Conservation (phyloP, 495 filamentous ascomycete genomes). For the Choiromyces venosus region DNA sequence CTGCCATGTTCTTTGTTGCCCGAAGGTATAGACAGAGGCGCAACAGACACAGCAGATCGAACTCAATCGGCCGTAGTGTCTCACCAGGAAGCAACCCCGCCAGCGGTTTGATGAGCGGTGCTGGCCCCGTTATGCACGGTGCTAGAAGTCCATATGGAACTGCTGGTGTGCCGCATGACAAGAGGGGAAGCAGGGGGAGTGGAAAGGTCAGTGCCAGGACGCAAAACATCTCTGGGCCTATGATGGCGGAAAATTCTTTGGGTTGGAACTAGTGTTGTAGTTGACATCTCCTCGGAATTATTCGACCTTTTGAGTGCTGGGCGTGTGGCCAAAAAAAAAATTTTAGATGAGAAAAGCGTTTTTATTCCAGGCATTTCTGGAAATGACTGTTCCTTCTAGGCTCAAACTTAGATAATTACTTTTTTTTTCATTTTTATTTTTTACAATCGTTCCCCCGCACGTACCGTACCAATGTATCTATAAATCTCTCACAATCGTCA, state of each 20-base stretch:
- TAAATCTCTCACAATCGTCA: not conserved
- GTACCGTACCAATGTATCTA: not conserved
- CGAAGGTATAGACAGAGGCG: constrained; percentile 86
- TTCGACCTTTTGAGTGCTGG: not conserved
- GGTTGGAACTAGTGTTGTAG: constrained; percentile 77
- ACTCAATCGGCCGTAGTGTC: constrained; percentile 55
- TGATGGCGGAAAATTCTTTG: constrained; percentile 95
- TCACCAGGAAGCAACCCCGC: constrained; percentile 53
- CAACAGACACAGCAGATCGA: constrained; percentile 70
- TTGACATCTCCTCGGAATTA: not conserved
- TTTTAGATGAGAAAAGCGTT: constrained; percentile 21
- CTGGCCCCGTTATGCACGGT: constrained; percentile 50
- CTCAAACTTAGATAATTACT: constrained; percentile 1
- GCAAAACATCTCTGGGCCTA: constrained; percentile 68
- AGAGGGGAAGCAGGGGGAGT: constrained; percentile 64
- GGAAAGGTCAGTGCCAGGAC: constrained; percentile 68
- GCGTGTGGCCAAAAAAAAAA: constrained; percentile 19
- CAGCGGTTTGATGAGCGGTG: constrained; percentile 50
- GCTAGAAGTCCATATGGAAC: constrained; percentile 51
- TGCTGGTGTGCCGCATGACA: constrained; percentile 53
- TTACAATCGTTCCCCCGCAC: not conserved
- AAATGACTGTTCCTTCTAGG: constrained; percentile 19
- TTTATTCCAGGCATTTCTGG: constrained; percentile 25
- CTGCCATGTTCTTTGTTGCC: constrained; percentile 96
- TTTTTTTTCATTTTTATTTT: not conserved